Base-by-base conservation (phyloP, 1,284 basidiomycete species). In the Leccinum subrobustum region DNA sequence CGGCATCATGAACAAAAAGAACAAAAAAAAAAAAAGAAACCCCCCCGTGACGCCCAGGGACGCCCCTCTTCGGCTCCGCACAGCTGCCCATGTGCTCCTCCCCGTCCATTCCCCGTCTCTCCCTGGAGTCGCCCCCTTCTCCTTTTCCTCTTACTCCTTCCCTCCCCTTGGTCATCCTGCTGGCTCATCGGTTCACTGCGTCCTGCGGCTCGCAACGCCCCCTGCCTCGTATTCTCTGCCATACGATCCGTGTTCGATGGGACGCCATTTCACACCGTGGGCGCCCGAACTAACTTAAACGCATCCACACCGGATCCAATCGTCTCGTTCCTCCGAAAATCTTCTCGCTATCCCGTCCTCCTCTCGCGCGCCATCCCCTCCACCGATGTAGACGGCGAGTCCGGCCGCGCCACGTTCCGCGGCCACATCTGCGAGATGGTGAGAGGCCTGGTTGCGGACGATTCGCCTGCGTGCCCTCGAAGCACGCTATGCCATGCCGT, bases 31-130 rank as follows among this genome's bases (percentile, higher is more conserved):
- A 7, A 9, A 11, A 20, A 35, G 4, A 8, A 20, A 37, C 6
- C 6, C 33, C 52, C 5, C 33, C 33, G 6, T n/a, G 29, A 20
- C n/a, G 14, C 37, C 29, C 54, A 52, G 42, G 29, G n/a, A 52
- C 54, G n/a, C 29, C 16, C 57, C 27, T 39, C 35, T 55, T 57
- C 56, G 56, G 56, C 35, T 57, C 56, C 56, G 54, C 54, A 31
- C 27, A 55, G 39, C 54, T 50, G 27, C 27, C 7, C 20, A 31
- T 39, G 53, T 35, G 53, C 18, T 6, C 52, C 52, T 39, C 20
- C 11, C 18, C 35, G 8, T 44, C 42, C 42, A 44, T 44, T 44
- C 42, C 18, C 42, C 42, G 42, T 20, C 33, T 20, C 9, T 14
- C 31, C 12, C 20, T 20, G 33, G 53, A 47, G 53, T 50, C 25